phyloP scores from a whole-genome alignment of 345 rosid genomes.

The Geranium rotundifolium region DNA sequence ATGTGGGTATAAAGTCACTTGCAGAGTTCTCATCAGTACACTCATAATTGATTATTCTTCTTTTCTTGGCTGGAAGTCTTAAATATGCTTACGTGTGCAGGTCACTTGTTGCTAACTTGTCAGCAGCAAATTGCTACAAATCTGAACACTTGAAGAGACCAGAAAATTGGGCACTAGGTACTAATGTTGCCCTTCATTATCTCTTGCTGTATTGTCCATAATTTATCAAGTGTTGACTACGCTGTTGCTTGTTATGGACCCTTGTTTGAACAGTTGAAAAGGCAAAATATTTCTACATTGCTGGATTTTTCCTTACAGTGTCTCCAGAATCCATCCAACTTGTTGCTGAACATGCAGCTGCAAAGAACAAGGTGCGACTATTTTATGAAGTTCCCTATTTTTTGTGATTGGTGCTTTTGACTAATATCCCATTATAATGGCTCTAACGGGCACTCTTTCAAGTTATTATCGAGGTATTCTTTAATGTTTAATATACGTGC shows the following conservation, averaged over 20 bases:
- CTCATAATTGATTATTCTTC: not conserved
- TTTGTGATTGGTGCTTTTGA: not conserved
- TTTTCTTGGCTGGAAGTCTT: not conserved
- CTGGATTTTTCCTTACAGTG: slow-evolving; percentile 95
- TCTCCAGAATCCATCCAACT: slow-evolving; percentile 84
- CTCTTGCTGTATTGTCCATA: not conserved
- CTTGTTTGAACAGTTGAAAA: slow-evolving; percentile 54
- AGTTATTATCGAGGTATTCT: not conserved
- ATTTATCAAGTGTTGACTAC: too few species aligned
- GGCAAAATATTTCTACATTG: slow-evolving; percentile 79
- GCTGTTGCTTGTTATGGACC: not conserved
- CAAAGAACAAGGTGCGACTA: slow-evolving; percentile 63
- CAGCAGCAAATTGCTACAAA: slow-evolving; percentile 95
- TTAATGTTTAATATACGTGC: too few species aligned
- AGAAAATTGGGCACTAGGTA: slow-evolving; percentile 94
- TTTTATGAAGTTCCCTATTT: not conserved
- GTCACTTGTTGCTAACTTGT: slow-evolving; percentile 78
- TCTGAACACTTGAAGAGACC: slow-evolving; percentile 79
- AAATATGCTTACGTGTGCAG: slow-evolving; percentile 15
- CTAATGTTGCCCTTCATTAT: not conserved
- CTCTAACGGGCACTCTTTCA: not conserved
- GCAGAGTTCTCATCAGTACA: not conserved
- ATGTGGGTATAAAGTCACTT: not conserved
- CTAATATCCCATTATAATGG: not conserved
- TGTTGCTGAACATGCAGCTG: slow-evolving; percentile 93